Evolutionary conservation across 345 rosid genomes (phyloP).

Genomic region (Euphorbia tirucalli): DNA sequence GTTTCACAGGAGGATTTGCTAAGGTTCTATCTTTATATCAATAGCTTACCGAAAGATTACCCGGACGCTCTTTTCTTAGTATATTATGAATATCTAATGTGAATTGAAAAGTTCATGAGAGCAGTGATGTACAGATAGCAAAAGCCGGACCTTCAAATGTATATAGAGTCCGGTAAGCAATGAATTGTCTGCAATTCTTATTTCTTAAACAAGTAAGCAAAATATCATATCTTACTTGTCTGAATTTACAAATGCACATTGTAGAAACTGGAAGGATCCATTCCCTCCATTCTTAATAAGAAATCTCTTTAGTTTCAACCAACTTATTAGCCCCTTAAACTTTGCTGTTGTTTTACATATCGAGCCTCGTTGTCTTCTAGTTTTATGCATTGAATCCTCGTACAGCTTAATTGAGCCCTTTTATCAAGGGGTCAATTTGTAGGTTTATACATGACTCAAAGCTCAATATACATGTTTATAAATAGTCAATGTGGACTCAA

Average conservation of each 20-base stretch:
- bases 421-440: too few species aligned
- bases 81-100: conserved; percentile 79
- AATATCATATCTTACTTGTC: conserved; percentile 21
- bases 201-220: conserved; percentile 22
- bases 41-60: conserved; percentile 73
- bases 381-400: too few species aligned
- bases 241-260: background rate
- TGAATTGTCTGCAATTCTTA: conserved; percentile 22
- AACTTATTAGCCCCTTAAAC: too few species aligned
- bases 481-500: too few species aligned
- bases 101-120: conserved; percentile 29
- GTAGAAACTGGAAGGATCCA: background rate
- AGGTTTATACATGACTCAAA: too few species aligned
- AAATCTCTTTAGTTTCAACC: background rate
- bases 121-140: conserved; percentile 61
- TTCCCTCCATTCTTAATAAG: background rate
- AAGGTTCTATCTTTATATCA: conserved; percentile 73
- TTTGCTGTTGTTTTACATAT: too few species aligned
- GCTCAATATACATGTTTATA: too few species aligned
- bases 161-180: conserved; percentile 48
- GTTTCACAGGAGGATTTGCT: conserved; percentile 64
- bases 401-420: too few species aligned
- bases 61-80: conserved; percentile 81
- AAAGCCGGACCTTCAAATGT: conserved; percentile 48
- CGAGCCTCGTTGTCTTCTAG: too few species aligned